These are phyloP conservation scores for Xylariales sp. DNA, from an alignment of 2,329 filamentous ascomycete genomes.

Conservation along the genomic window DNA sequence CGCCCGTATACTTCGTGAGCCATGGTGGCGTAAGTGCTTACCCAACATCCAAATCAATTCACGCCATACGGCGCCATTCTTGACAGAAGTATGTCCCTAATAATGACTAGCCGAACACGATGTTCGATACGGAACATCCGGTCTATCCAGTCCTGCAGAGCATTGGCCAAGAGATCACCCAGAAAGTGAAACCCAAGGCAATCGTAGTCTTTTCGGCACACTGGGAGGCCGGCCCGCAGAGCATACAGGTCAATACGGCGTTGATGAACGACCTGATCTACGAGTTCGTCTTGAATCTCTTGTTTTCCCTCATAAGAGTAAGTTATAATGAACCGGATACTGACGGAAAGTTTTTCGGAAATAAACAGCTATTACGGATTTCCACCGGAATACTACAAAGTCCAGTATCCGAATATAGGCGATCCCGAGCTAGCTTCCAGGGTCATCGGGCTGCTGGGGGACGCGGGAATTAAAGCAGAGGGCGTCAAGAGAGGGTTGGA, in stretches of 20 bases:
- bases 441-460: conserved; percentile 65
- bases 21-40: conserved; percentile 59
- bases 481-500: conserved; percentile 74
- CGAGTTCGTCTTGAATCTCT: conserved; percentile 60
- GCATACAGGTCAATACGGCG: conserved; percentile 73
- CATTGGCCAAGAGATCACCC: conserved; percentile 77
- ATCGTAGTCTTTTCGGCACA: conserved; percentile 83
- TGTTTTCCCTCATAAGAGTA: not conserved
- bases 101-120: conserved; percentile 66
- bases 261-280: conserved; percentile 75
- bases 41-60: not conserved
- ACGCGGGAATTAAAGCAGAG: conserved; percentile 69
- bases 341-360: not conserved
- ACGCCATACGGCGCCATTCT: not conserved
- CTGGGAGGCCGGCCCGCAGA: conserved; percentile 71
- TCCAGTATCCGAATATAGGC: conserved; percentile 73
- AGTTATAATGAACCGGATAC: conserved; percentile 19
- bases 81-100: conserved; percentile 24
- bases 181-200: conserved; percentile 75
- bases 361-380: conserved; percentile 73
- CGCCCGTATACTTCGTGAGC: conserved; percentile 63
- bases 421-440: conserved; percentile 68
- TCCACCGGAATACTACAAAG: conserved; percentile 74
- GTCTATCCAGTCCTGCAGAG: conserved; percentile 72
- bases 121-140: conserved; percentile 75